A percentile compares a stretch with the other conserved stretches of the same genome.
phyloP scores from a whole-genome alignment of 805 yeast species.

The Schizosaccharomyces lindneri region DNA sequence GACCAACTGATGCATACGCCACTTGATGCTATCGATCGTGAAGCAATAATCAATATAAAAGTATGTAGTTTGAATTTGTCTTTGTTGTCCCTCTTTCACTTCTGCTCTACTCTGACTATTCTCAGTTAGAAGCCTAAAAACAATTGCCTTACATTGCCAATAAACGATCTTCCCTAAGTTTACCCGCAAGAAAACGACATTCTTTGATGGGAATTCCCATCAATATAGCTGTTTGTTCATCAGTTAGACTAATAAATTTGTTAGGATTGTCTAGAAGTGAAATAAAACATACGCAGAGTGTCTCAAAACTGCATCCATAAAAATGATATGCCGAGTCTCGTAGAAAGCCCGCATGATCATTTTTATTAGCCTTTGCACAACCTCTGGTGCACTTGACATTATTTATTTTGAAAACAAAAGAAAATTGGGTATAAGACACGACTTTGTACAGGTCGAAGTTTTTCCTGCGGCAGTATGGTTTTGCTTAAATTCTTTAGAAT shows the following conservation, averaged over 20 bases:
- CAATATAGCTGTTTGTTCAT: constrained; percentile 65
- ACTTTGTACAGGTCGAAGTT: no score
- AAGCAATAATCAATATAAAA: constrained; percentile 75
- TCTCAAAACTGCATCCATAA: constrained; percentile 63
- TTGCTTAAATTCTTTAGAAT: no score
- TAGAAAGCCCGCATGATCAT: constrained; percentile 74
- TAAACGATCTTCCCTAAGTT: constrained; percentile 62
- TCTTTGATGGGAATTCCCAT: constrained; percentile 72
- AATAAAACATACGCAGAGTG: constrained; percentile 37
- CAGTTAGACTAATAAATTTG: constrained; percentile 25
- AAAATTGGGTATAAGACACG: no score
- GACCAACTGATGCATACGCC: constrained; percentile 82
- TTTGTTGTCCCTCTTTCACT: constrained; percentile 29
- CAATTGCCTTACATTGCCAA: constrained; percentile 33
- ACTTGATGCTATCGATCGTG: constrained; percentile 83
- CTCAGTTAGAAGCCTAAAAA: background rate
- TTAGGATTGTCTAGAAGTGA: background rate
- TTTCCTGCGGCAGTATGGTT: no score
- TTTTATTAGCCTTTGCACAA: constrained; percentile 25
- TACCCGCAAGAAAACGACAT: constrained; percentile 55
- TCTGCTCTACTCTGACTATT: constrained; percentile 9
- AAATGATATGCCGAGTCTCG: constrained; percentile 54
- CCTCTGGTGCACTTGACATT: background rate
- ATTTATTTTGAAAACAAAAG: background rate
- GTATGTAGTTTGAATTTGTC: constrained; percentile 53